A percentile compares a stretch with the other conserved stretches of the same genome.
Conservation (phyloP, 371 early-diverging fungal genomes). For the Chytridium lagenaria region DNA sequence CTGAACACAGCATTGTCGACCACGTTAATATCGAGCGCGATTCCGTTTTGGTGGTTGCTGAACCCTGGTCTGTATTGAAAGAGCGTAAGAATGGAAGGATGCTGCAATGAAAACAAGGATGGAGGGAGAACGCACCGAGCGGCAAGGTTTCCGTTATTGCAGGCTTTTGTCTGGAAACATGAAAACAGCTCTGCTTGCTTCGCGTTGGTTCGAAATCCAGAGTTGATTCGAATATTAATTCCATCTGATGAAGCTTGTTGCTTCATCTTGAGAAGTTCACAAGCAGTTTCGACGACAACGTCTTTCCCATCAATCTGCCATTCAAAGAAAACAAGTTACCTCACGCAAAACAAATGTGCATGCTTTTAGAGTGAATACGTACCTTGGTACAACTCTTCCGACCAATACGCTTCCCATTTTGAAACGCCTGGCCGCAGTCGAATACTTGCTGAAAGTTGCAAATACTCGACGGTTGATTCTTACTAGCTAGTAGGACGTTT, state of each 20-base stretch:
- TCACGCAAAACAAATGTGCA: too few species aligned
- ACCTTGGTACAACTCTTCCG: neutral
- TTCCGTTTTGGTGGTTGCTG: conserved; percentile 26
- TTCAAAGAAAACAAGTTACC: neutral
- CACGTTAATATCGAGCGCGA: conserved; percentile 20
- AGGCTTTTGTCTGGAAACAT: neutral
- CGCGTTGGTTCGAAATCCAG: conserved; percentile 21
- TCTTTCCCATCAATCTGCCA: neutral
- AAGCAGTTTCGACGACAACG: conserved; percentile 2
- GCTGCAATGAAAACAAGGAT: neutral
- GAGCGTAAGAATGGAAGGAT: neutral
- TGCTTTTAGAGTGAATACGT: too few species aligned
- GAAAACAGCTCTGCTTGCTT: conserved; percentile 17
- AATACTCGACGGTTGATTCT: neutral
- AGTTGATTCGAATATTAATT: neutral
- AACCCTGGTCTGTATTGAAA: conserved; percentile 14
- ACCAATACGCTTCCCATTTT: neutral
- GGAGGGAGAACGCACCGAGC: neutral
- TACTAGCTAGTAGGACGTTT: neutral
- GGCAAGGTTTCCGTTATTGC: neutral
- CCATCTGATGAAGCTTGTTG: conserved; percentile 5
- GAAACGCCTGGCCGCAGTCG: neutral
- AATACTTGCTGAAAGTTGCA: neutral
- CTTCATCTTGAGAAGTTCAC: conserved; percentile 19
- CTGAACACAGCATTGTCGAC: conserved; percentile 6